Percentiles rank a stretch among this genome's conserved stretches.
phyloP scores from a whole-genome alignment of 495 filamentous ascomycete genomes.

The Achaetomiella virescens region DNA sequence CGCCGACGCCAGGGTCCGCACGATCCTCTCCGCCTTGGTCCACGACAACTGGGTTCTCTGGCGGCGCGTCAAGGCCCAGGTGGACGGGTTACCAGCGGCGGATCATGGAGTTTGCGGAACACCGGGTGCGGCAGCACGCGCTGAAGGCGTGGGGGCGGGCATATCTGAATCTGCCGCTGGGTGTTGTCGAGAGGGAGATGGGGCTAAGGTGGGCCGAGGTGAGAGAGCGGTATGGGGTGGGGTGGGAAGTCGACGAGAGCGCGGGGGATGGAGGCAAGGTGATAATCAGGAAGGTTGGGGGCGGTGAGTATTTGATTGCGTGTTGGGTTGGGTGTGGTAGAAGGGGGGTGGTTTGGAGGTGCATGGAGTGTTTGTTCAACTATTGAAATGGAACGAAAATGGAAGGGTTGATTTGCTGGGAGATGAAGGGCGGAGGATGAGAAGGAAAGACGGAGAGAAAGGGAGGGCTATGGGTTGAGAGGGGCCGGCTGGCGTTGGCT shows the following conservation, averaged over 20 bases:
- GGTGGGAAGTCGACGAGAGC: slow-evolving; percentile 58
- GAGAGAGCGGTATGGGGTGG: slow-evolving; percentile 56
- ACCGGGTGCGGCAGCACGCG: slow-evolving; percentile 60
- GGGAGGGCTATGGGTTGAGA: too few species aligned
- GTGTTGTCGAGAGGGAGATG: slow-evolving; percentile 58
- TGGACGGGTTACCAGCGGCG: slow-evolving; percentile 70
- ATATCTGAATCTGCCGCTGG: slow-evolving; percentile 66
- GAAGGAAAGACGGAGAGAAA: too few species aligned
- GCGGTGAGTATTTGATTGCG: slow-evolving; percentile 19
- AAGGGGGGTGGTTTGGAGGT: background rate
- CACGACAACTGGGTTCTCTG: slow-evolving; percentile 79
- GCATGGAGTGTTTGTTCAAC: too few species aligned
- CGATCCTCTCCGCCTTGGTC: slow-evolving; percentile 61
- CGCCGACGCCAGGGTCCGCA: slow-evolving; percentile 56
- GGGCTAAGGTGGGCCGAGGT: slow-evolving; percentile 62
- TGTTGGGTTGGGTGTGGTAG: too few species aligned
- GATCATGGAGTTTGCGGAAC: slow-evolving; percentile 75
- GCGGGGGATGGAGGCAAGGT: slow-evolving; percentile 52
- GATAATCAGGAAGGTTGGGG: slow-evolving; percentile 56
- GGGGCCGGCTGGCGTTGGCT: too few species aligned
- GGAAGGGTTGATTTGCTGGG: too few species aligned
- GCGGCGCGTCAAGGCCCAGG: slow-evolving; percentile 59
- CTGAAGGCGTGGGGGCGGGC: slow-evolving; percentile 77
- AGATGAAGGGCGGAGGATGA: too few species aligned
- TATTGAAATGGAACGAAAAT: too few species aligned